Conservation (phyloP, 257 asterid genomes). For the Ilex asprella region DNA sequence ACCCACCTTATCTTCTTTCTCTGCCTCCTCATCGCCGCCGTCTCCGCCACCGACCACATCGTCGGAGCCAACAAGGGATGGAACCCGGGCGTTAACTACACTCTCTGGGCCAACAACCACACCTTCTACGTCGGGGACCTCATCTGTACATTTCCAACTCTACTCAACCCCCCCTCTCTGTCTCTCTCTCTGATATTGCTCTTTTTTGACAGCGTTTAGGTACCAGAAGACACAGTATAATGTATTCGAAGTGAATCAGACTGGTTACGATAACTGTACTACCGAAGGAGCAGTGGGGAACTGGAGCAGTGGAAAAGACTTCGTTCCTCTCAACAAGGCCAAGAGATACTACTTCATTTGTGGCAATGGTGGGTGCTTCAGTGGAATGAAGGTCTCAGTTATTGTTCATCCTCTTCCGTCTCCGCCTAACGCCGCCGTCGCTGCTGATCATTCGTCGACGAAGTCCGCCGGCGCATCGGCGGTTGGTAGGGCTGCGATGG, state of each 20-base stretch:
- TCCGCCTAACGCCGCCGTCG: slow-evolving; percentile 44
- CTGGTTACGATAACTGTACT: background rate
- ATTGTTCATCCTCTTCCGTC: slow-evolving; percentile 64
- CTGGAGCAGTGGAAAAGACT: background rate
- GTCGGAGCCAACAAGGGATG: slow-evolving; percentile 1
- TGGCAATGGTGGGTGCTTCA: slow-evolving; percentile 79
- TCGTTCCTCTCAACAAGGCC: background rate
- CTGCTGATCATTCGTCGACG: slow-evolving; percentile 25
- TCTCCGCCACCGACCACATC: no score
- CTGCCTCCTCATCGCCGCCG: no score
- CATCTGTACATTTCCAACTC: background rate
- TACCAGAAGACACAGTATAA: background rate
- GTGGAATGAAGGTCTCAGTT: slow-evolving; percentile 82
- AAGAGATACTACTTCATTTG: slow-evolving; percentile 41
- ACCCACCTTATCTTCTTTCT: no score
- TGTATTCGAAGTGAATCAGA: background rate
- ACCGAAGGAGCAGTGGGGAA: slow-evolving; percentile 2
- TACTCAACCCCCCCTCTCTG: no score
- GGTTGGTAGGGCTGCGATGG: slow-evolving; percentile 6
- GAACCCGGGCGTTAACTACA: slow-evolving; percentile 2
- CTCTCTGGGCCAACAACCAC: no score
- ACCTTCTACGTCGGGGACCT: slow-evolving; percentile 1
- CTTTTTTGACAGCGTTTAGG: background rate
- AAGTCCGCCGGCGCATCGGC: background rate
- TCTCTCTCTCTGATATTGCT: no score